phyloP scores from a whole-genome alignment of 495 filamentous ascomycete species.

The Aspergillus funiculosus region DNA sequence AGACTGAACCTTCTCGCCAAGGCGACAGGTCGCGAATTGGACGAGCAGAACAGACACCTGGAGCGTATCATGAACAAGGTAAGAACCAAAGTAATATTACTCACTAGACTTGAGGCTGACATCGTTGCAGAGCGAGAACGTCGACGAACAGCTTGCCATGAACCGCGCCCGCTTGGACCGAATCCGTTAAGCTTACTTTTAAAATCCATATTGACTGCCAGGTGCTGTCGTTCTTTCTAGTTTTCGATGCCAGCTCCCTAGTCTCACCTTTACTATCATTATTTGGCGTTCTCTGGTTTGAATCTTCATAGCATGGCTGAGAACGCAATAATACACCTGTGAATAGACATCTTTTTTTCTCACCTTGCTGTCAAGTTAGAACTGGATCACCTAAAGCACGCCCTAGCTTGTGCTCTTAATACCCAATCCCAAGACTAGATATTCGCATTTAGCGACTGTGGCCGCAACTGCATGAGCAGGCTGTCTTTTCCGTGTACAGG shows the following conservation, averaged over 20 bases:
- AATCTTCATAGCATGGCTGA: no score
- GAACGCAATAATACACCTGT: no score
- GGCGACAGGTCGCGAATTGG: conserved; percentile 67
- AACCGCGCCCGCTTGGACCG: conserved; percentile 60
- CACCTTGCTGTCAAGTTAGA: not conserved
- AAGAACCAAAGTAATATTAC: no score
- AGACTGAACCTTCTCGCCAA: conserved; percentile 61
- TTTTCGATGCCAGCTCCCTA: conserved; percentile 3
- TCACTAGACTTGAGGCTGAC: conserved; percentile 26
- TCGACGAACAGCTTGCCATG: conserved; percentile 66
- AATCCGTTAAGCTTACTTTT: conserved; percentile 40
- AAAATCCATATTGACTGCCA: conserved; percentile 23
- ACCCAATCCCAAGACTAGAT: not conserved
- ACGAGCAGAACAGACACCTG: conserved; percentile 67
- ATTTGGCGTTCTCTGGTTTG: conserved; percentile 18
- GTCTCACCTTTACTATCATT: not conserved
- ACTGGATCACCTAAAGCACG: no score
- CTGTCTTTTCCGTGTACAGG: conserved; percentile 4
- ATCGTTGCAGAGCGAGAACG: conserved; percentile 52
- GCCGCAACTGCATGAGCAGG: conserved; percentile 6
- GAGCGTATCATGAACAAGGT: conserved; percentile 70
- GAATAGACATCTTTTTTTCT: not conserved
- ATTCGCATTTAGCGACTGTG: not conserved
- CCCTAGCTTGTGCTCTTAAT: not conserved
- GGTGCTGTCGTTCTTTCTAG: conserved; percentile 28